Conservation (phyloP, 805 yeast genomes). For the Komagataella populi region DNA sequence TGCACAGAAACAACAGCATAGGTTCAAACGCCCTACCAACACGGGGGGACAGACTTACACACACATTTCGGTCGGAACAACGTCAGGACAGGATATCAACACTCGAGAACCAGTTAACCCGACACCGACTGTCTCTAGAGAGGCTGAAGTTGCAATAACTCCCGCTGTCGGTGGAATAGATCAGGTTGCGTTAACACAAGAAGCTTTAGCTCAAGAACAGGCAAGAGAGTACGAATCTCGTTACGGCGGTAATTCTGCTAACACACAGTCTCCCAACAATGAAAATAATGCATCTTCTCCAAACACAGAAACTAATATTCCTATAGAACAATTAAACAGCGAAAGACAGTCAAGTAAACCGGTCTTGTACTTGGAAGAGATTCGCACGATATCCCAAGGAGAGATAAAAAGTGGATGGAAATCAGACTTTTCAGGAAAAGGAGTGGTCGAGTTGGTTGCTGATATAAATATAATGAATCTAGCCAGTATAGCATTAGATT, state of each 20-base stretch:
- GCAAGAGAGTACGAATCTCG: background rate
- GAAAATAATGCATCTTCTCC: background rate
- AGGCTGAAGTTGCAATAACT: background rate
- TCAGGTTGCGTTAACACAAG: background rate
- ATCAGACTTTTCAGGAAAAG: conserved; percentile 69
- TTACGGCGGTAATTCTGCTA: background rate
- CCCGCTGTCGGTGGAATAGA: background rate
- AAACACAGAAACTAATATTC: background rate
- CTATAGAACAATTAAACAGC: background rate
- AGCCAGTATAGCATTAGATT: conserved; percentile 32
- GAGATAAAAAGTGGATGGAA: conserved; percentile 92
- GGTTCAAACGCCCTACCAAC: conserved; percentile 12
- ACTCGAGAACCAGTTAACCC: background rate
- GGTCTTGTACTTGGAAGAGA: conserved; percentile 51
- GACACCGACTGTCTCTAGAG: background rate
- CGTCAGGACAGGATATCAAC: background rate
- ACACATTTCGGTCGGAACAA: background rate
- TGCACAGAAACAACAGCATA: conserved; percentile 15
- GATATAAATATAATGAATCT: conserved; percentile 50
- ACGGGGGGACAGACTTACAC: conserved; percentile 11
- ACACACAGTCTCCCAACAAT: conserved; percentile 1
- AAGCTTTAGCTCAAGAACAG: background rate
- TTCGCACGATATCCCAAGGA: conserved; percentile 60
- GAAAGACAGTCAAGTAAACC: conserved; percentile 19
- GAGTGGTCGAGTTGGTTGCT: conserved; percentile 68